These are phyloP conservation scores for Coffea eugenioides DNA, from an alignment of 257 asterid genomes.

Conservation along the genomic window DNA sequence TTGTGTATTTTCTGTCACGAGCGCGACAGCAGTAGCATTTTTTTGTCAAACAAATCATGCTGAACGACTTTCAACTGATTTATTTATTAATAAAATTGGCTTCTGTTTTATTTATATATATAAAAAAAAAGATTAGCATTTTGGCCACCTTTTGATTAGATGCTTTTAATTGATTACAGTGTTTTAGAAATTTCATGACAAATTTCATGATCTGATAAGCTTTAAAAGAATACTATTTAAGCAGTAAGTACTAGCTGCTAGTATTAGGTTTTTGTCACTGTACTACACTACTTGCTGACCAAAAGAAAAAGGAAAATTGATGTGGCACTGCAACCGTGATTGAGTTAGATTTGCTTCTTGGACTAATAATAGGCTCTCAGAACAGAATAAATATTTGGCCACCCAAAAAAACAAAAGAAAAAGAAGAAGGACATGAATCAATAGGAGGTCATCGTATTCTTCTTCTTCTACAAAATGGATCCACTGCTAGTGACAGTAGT, in stretches of 20 bases:
- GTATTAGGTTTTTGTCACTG: neutral
- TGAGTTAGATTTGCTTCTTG: constrained; percentile 4
- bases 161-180: neutral
- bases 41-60: too few relatives aligned
- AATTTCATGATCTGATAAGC: neutral
- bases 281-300: neutral
- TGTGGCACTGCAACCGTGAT: constrained; percentile 3
- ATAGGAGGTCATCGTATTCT: neutral
- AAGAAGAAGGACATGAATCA: neutral
- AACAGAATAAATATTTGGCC: neutral
- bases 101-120: too few relatives aligned
- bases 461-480: neutral
- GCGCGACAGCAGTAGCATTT: too few relatives aligned
- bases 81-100: too few relatives aligned
- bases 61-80: too few relatives aligned
- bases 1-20: too few relatives aligned
- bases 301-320: neutral
- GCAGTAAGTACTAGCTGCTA: neutral
- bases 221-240: too few relatives aligned
- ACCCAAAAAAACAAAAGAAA: neutral
- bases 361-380: neutral
- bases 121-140: too few relatives aligned
- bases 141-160: too few relatives aligned
- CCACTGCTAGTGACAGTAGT: neutral
- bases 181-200: neutral